Evolutionary conservation across 2,329 filamentous ascomycete species (phyloP).

Genomic region (Arthrinium phaeospermum): DNA sequence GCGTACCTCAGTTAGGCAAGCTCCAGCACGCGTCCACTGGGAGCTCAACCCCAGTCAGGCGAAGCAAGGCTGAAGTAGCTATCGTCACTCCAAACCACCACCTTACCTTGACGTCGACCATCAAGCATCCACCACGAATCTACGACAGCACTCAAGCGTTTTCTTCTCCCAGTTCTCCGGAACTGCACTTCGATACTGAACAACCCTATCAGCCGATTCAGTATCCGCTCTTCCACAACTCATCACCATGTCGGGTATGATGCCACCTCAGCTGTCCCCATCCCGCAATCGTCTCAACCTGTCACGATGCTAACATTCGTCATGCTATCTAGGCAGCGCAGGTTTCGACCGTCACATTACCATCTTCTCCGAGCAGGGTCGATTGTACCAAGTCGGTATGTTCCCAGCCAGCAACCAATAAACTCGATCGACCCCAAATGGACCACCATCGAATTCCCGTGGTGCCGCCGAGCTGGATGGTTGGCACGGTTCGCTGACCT

Average conservation of each 20-base stretch:
- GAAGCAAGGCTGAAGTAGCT: conserved; percentile 16
- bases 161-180: neutral
- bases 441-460: neutral
- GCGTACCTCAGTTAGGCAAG: conserved; percentile 10
- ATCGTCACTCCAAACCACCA: conserved; percentile 16
- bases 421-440: conserved; percentile 2
- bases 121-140: conserved; percentile 7
- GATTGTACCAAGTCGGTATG: conserved; percentile 99
- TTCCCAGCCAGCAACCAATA: conserved; percentile 32
- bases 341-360: conserved; percentile 99
- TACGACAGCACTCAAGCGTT: neutral
- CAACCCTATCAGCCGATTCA: conserved; percentile 38
- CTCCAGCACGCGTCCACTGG: conserved; percentile 16
- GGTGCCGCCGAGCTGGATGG: neutral
- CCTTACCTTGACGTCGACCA: conserved; percentile 12
- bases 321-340: conserved; percentile 67
- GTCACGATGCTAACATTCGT: conserved; percentile 33
- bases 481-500: conserved; percentile 30
- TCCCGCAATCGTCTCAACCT: conserved; percentile 26
- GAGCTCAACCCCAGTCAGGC: conserved; percentile 7
- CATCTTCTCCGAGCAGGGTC: conserved; percentile 98
- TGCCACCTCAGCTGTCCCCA: conserved; percentile 11
- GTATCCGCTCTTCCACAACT: conserved; percentile 23
- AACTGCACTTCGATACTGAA: conserved; percentile 56
- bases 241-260: conserved; percentile 23